Evolutionary conservation across 2,329 filamentous ascomycete genomes (phyloP), one percentile per base, ranked within the genome.

Genomic region (Cryphonectria naterciae): DNA sequence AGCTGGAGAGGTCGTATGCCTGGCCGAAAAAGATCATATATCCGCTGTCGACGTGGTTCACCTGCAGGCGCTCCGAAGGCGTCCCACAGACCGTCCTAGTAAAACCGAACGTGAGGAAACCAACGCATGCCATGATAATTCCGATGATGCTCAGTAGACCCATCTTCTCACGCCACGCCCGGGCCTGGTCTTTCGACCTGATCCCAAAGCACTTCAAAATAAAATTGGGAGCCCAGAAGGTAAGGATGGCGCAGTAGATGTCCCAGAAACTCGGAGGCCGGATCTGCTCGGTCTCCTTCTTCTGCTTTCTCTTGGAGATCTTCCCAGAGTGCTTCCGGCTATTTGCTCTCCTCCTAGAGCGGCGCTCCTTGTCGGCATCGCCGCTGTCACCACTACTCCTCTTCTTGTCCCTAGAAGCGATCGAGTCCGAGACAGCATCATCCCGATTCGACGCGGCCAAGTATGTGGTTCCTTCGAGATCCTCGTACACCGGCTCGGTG

Each of bases 101-200:
- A 82, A 99, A 99, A 61, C 96, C 96, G 77, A 99, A 99, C 0
- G 96, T 99, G 68, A 99, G 84, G 83, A 95, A 99, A 78, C 96
- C 96, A 64, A 99, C 95, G 78, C 95, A 90, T 13, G 89, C 88
- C 85, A 95, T 97, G 78, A 98, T 95, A 72, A 92, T 79, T 43
- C 97, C 79, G 79, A 99, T 99, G 78, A 99, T 90, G 82, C 95
- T 97, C 83, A 98, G 93, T 71, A 99, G 84, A 2, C 96, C 96
- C 86, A 99, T 97, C 86, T 99, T 99, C 80, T 99, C 96, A 75
- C 96, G 89, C 96, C 96, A 99, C 2, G 96, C 96, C 77, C 94
- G 89, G 78, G 94, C 92, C 80, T 98, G 94, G 22, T 92, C 94
- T 80, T 93, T 96, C 62, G 93, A 87, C 10, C 90, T 89, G 85